These are phyloP conservation scores for Wickerhamomyces ciferrii DNA, from an alignment of 805 yeast species.

Conservation along the genomic window DNA sequence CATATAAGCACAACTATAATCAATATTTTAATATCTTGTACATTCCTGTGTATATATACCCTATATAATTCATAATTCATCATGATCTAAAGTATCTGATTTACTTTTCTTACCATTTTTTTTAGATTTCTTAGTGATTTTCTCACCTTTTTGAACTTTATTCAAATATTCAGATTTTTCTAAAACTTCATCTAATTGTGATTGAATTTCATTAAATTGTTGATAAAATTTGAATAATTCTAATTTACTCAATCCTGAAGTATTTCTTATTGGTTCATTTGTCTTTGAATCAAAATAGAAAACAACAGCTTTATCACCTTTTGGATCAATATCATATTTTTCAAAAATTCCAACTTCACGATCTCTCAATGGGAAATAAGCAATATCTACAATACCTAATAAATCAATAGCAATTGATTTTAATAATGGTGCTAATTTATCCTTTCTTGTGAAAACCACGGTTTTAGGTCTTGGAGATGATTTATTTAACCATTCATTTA, in stretches of 20 bases:
- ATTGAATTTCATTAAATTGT: slow-evolving; percentile 25
- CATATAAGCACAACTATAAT: no score
- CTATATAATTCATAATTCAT: not conserved
- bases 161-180: slow-evolving; percentile 12
- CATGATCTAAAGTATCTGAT: not conserved
- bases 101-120: not conserved
- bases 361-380: slow-evolving; percentile 27
- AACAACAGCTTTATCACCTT: slow-evolving; percentile 8
- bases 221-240: slow-evolving; percentile 26
- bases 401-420: slow-evolving; percentile 71
- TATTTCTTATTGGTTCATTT: slow-evolving; percentile 15
- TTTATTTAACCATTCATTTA: slow-evolving; percentile 22
- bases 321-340: slow-evolving; percentile 10
- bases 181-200: slow-evolving; percentile 20
- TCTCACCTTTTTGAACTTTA: slow-evolving; percentile 18
- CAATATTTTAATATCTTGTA: no score
- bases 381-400: slow-evolving; percentile 44
- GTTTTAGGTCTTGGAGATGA: slow-evolving; percentile 29
- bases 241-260: slow-evolving; percentile 27
- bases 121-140: slow-evolving; percentile 13
- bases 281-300: slow-evolving; percentile 6
- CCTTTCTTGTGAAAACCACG: slow-evolving; percentile 48
- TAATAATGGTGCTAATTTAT: slow-evolving; percentile 45
- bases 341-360: slow-evolving; percentile 17
- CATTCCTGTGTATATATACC: no score